Base-by-base conservation (phyloP, 257 asterid species). In the Nicotiana tomentosiformis region DNA sequence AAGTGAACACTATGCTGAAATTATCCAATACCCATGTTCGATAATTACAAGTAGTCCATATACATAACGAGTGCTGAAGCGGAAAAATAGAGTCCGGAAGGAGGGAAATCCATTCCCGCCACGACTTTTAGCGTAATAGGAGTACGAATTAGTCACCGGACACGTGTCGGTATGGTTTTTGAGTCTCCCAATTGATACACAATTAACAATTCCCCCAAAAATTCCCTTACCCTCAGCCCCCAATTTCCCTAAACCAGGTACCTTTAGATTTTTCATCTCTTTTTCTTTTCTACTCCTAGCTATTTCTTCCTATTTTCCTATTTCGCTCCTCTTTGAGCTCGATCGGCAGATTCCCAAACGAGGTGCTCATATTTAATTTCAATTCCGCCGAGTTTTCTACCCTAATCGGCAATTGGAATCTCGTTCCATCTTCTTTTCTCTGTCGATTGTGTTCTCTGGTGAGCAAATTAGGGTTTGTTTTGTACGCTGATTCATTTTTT, bases 151-250 rank as follows among this genome's bases (percentile, higher is more conserved):
- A 83, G 85, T 78, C 74, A 70, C 88, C 89, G 10, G 87, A 91
- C 97, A 91, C 94, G 94, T 91, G 93, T 87, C 89, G 10, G 74
- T 62, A 46, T 35, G 9, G 69, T 30, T 57, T 23, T 81, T 62
- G 20, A 16, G 66, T 37, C 80, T 11, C 66, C 29, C 60, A 49
- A 32, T 26, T 17, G 55, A 51, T 43, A 39, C 66, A 66, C 30
- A 51, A 82, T 30, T 57, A 56, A 20, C 53, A 37, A 8, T 65
- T 11, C 69, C 64, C 57, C 56, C 77, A 17, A 43, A 10, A 56
- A 23, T 43, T 69, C 58, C 29, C 58, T 55, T 14, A 70, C 60
- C 53, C 26, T 49, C 32, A 56, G 7, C 26, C 65, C 82, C 81
- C 14, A 5, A 23, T 15, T 12, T 16, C 29, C 82, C 49, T 32